These are phyloP conservation scores for Aspergillus viridinutans DNA, from an alignment of 2,329 filamentous ascomycete species.

Conservation along the genomic window DNA sequence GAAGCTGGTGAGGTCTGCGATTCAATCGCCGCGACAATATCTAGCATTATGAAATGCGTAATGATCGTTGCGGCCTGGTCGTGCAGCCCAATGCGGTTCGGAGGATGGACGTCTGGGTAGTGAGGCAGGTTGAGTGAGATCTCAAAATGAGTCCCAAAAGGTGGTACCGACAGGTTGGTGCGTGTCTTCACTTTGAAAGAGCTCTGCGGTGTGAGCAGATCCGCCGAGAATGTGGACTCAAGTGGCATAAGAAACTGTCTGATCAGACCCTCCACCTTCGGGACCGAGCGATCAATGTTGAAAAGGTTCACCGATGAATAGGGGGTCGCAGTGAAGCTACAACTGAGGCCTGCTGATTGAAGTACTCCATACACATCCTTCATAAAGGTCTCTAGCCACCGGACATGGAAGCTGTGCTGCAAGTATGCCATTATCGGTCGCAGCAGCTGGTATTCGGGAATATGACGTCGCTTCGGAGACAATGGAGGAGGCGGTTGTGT, in stretches of 20 bases:
- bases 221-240: conserved; percentile 39
- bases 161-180: conserved; percentile 30
- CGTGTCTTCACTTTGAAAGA: conserved; percentile 37
- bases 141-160: conserved; percentile 38
- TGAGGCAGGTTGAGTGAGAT: conserved; percentile 31
- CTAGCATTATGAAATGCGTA: conserved; percentile 34
- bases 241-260: conserved; percentile 40
- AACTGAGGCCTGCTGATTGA: conserved; percentile 28
- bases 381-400: conserved; percentile 32
- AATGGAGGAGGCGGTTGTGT: conserved; percentile 60
- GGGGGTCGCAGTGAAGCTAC: conserved; percentile 21
- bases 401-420: conserved; percentile 43
- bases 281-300: conserved; percentile 3
- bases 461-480: conserved; percentile 46
- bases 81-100: conserved; percentile 29
- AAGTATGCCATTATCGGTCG: conserved; percentile 55
- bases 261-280: conserved; percentile 39
- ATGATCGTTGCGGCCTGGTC: conserved; percentile 34
- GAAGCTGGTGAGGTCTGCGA: conserved; percentile 6
- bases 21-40: conserved; percentile 33
- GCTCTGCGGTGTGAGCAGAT: conserved; percentile 30
- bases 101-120: conserved; percentile 28
- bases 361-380: conserved; percentile 28
- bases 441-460: conserved; percentile 54
- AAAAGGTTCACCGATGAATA: conserved; percentile 24